Percentiles rank a stretch among this genome's conserved stretches.
Conservation (phyloP, 2,329 filamentous ascomycete species). For the Alternaria sp. region DNA sequence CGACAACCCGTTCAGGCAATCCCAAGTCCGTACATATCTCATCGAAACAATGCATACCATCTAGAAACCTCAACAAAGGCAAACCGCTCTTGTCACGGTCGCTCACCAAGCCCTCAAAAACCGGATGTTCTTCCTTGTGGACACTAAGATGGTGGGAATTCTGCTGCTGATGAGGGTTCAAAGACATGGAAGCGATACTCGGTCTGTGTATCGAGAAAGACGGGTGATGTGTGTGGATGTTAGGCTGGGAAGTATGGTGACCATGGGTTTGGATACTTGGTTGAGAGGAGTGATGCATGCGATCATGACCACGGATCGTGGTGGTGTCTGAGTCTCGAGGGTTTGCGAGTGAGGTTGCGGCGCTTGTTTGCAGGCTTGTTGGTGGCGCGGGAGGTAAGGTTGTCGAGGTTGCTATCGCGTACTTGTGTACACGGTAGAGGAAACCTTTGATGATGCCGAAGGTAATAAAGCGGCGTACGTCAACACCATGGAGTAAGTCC, state of each 20-base stretch:
- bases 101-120: slow-evolving; percentile 26
- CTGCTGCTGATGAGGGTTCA: slow-evolving; percentile 2
- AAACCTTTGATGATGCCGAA: slow-evolving; percentile 97
- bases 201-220: slow-evolving; percentile 32
- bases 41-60: slow-evolving; percentile 81
- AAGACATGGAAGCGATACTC: slow-evolving; percentile 26
- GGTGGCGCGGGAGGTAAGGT: slow-evolving; percentile 38
- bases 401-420: slow-evolving; percentile 68
- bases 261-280: slow-evolving; percentile 5
- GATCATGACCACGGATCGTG: slow-evolving; percentile 27
- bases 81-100: slow-evolving; percentile 32
- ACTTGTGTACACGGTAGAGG: slow-evolving; percentile 91
- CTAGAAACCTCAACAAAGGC: slow-evolving; percentile 72
- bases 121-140: slow-evolving; percentile 20
- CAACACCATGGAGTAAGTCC: slow-evolving; percentile 76
- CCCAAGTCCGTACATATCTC: slow-evolving; percentile 82
- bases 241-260: slow-evolving; percentile 16
- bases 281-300: slow-evolving; percentile 14
- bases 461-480: slow-evolving; percentile 90
- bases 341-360: slow-evolving; percentile 26
- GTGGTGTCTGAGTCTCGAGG: slow-evolving; percentile 30
- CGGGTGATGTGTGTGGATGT: slow-evolving; percentile 23
- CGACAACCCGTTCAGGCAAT: slow-evolving; percentile 73
- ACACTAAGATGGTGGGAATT: slow-evolving; percentile 15
- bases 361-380: slow-evolving; percentile 33